A percentile compares a stretch with the other conserved stretches of the same genome.
Conservation (phyloP, 768 basidiomycete genomes). For the Hericium alpestre region DNA sequence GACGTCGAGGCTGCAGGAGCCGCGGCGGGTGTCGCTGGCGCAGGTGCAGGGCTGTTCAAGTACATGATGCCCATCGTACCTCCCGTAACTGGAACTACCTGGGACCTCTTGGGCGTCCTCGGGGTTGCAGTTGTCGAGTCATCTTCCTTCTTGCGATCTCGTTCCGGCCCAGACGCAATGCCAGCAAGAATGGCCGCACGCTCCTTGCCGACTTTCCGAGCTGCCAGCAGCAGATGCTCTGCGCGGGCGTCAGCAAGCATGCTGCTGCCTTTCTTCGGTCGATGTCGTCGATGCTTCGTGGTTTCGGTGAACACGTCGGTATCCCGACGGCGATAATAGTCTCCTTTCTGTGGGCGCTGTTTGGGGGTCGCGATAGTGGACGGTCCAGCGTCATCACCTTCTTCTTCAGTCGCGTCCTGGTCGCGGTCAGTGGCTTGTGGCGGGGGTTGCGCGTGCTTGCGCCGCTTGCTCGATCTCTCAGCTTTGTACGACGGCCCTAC, state of each 20-base stretch:
- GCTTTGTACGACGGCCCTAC: background rate
- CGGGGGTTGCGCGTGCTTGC: slow-evolving; percentile 13
- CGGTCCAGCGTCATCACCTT: slow-evolving; percentile 11
- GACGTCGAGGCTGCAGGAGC: slow-evolving; percentile 12
- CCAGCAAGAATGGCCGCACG: slow-evolving; percentile 47
- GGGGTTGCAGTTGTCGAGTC: slow-evolving; percentile 8
- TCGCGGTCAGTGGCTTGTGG: slow-evolving; percentile 17
- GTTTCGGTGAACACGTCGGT: slow-evolving; percentile 6
- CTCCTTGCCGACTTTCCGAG: slow-evolving; percentile 55
- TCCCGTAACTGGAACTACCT: slow-evolving; percentile 4
- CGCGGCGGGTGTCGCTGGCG: slow-evolving; percentile 3
- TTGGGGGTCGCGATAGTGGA: slow-evolving; percentile 20
- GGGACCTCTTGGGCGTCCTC: slow-evolving; percentile 10
- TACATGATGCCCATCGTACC: slow-evolving; percentile 11
- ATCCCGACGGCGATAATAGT: slow-evolving; percentile 14
- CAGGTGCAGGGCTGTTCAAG: slow-evolving; percentile 9
- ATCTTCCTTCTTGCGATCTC: slow-evolving; percentile 27
- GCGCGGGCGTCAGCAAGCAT: slow-evolving; percentile 53
- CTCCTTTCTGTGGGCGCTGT: slow-evolving; percentile 9
- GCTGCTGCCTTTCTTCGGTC: slow-evolving; percentile 20
- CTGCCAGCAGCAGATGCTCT: slow-evolving; percentile 63
- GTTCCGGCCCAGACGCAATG: slow-evolving; percentile 23
- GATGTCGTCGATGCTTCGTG: slow-evolving; percentile 15
- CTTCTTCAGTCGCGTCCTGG: slow-evolving; percentile 13
- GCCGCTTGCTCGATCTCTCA: slow-evolving; percentile 6